A percentile compares a stretch with the other conserved stretches of the same genome.
Evolutionary conservation across 2,329 filamentous ascomycete species (phyloP).

Genomic region (Teratosphaeria nubilosa): DNA sequence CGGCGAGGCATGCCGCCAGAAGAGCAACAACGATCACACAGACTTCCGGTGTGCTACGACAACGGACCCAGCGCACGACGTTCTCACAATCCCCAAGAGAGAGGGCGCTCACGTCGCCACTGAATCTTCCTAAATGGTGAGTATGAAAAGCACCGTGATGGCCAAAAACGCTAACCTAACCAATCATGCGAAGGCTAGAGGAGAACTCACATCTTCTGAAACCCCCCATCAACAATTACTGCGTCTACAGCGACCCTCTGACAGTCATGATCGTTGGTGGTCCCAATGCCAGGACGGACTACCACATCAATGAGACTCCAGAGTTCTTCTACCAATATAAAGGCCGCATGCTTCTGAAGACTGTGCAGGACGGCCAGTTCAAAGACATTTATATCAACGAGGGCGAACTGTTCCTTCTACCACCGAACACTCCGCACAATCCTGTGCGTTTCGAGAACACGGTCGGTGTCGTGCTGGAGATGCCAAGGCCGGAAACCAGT

Average conservation of each 20-base stretch:
- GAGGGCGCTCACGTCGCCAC: slow-evolving; percentile 20
- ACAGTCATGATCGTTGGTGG: slow-evolving; percentile 93
- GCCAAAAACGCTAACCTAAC: background rate
- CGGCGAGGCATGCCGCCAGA: slow-evolving; percentile 1
- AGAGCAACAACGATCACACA: background rate
- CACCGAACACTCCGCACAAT: slow-evolving; percentile 91
- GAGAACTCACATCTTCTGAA: slow-evolving; percentile 86
- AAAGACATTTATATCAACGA: slow-evolving; percentile 82
- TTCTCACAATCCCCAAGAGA: slow-evolving; percentile 1
- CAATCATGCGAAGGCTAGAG: slow-evolving; percentile 55
- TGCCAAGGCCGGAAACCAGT: slow-evolving; percentile 59
- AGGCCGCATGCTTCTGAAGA: slow-evolving; percentile 87
- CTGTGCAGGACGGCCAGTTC: slow-evolving; percentile 64
- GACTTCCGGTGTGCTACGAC: background rate
- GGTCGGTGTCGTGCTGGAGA: slow-evolving; percentile 88
- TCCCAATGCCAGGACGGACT: slow-evolving; percentile 91
- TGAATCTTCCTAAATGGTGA: slow-evolving; percentile 38
- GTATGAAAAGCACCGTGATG: background rate
- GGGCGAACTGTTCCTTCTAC: slow-evolving; percentile 87
- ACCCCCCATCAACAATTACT: slow-evolving; percentile 95
- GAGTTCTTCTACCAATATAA: slow-evolving; percentile 98
- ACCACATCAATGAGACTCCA: slow-evolving; percentile 92
- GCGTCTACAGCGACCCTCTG: slow-evolving; percentile 77
- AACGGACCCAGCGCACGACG: slow-evolving; percentile 4
- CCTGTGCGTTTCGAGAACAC: slow-evolving; percentile 88